Base-by-base conservation (phyloP, 345 rosid genomes). In the Melaleuca quinquenervia region DNA sequence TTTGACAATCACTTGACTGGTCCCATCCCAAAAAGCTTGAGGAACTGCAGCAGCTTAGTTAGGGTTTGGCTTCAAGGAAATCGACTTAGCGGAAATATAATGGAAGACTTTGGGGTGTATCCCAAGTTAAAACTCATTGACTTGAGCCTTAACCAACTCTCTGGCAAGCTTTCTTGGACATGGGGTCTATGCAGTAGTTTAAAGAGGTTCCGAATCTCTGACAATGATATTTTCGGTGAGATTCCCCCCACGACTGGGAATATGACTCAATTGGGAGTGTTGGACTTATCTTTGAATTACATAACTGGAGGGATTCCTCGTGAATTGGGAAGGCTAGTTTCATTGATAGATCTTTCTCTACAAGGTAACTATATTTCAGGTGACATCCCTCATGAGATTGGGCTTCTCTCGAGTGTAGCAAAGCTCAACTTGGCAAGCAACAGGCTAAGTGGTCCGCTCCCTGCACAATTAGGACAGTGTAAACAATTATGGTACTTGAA, bases 11-110 rank as follows among this genome's bases (percentile, higher is more conserved):
- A 70, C 74, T 70, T 90, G 36, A 21, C 22, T 2, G 91, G 90
- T 6, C 82, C 84, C 9, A 84, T 91, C 14, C 89, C 88, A 3
- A n/a, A 50, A 75, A 60, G 87, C 84, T 21, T 90, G 52, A 84
- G 21, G 54, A 88, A 90, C 22, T 89, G 89, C 49, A 75, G 41
- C 1, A 51, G 83, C 10, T 82, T 90, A 16, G 12, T 22, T n/a
- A 84, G 84, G 82, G 80, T 50, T 44, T 83, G 82, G 32, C 82
- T 86, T n/a, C 27, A 82, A 5, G n/a, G 48, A 50, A 82, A 86
- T 51, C 51, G 1, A 51, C 55, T 82, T 11, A 58, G 85, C 0
- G 82, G 87, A 36, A 58, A 64, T 60, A 62, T 86, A 11, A 48
- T 80, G 0, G 64, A 86, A 64, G 45, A 32, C 32, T 64, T 18